Base-by-base conservation (phyloP, 2,329 filamentous ascomycete genomes). In the Didymosphaeria variabile region DNA sequence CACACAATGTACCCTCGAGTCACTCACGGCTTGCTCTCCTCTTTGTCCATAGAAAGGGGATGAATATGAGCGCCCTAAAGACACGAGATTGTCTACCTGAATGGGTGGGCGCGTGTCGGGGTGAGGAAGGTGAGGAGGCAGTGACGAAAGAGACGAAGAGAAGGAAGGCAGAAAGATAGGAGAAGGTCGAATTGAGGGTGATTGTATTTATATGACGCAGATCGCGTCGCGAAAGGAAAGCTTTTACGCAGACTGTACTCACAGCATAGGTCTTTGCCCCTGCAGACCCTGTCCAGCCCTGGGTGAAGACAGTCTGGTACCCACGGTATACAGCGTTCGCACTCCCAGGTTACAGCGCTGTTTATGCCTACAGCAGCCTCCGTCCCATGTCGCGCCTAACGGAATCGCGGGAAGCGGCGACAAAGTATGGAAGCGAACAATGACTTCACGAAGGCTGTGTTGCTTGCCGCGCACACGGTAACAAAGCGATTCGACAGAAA, bases 11-110 rank as follows among this genome's bases (percentile, higher is more conserved):
- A 42, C 62, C 65, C 46, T 68, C 54, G 29, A 51, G 55, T 51
- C 32, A 29, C 50, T 31, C 50, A 53, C 50, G 50, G 50, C 36
- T 67, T 58, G 40, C 67, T 73, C 32, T 68, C 69, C 51, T 74
- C 72, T 62, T 68, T 63, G 34, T 74, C 70, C 71, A 75, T 76
- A 38, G 55, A 58, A 54, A 40, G 38, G 36, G 36, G 13, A 21
- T 21, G 51, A 40, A 40, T 38, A 17, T 45, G 32, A 56, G 45
- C 49, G 45, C 26, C 54, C 36, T 36, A 60, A 55, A 38, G 52
- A 61, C 61, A 53, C 45, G 47, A 53, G 58, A 54, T 40, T 50
- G 47, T 59, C 46, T 40, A 32, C 55, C 40, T 26, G 45, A 32
- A 15, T 12, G 19, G 15, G 15, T 6, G 34, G 19, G 36, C 50